These are phyloP conservation scores for Neurospora sp. DNA, from an alignment of 2,329 filamentous ascomycete species.

Conservation along the genomic window DNA sequence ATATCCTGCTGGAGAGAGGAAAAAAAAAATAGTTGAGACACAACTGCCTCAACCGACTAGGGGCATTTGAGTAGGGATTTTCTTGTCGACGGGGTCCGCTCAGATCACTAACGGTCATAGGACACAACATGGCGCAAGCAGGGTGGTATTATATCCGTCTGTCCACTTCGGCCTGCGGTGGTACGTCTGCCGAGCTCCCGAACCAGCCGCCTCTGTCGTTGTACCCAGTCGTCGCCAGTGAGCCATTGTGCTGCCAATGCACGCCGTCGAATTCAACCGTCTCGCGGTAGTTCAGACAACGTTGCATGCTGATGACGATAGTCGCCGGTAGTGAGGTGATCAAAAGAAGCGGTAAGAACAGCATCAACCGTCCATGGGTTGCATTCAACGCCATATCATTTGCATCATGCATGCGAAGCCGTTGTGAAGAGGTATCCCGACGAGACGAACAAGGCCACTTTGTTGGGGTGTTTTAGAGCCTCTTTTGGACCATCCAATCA, in stretches of 20 bases:
- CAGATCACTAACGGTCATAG: neutral
- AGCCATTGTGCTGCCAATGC: neutral
- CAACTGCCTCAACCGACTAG: neutral
- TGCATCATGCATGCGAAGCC: neutral
- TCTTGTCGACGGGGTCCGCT: neutral
- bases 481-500: neutral
- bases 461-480: neutral
- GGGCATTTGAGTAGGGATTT: neutral
- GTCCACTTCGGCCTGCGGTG: neutral
- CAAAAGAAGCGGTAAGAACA: neutral
- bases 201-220: neutral
- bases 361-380: neutral
- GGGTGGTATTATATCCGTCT: neutral
- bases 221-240: neutral
- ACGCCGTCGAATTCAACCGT: neutral
- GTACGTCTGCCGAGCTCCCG: neutral
- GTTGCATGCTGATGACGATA: neutral
- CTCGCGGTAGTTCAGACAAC: neutral
- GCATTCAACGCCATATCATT: neutral
- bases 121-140: neutral
- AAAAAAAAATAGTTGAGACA: neutral
- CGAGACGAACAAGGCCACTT: neutral
- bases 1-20: neutral
- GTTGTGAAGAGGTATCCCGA: neutral
- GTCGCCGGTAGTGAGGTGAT: neutral